Base-by-base conservation (phyloP, 257 asterid genomes). In the Anisodus tanguticus region DNA sequence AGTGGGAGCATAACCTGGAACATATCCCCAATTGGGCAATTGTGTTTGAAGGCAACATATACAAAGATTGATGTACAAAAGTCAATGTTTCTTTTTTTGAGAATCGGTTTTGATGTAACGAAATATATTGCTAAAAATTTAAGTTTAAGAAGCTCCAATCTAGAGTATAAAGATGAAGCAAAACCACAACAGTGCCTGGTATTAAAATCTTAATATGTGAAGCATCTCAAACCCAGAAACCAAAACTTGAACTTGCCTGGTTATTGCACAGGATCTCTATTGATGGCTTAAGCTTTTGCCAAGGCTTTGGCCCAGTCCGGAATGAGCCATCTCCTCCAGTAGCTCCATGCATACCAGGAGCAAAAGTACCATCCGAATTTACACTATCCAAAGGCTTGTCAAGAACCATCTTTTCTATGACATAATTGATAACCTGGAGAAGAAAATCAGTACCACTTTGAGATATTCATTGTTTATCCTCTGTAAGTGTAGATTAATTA, bases 201-300 rank as follows among this genome's bases (percentile, higher is more conserved):
- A 67, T 12, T 67, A 35, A 67, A 13, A 35, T 37, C 74, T 67
- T 67, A 67, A 35, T 67, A 67, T 35, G 74, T 67, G 74, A 67
- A 35, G 74, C 22, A 67, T 35, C 47, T 67, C 19, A 35, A 67
- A 67, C 19, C 74, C n/a, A 67, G 49, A 31, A 35, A 67, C 74
- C 2, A 10, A 35, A 35, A 35, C 49, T 2, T 15, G 79, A 69
- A 88, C 91, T 84, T 88, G 87, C 99, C 97, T 95, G 99, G 88
- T 93, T 95, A 85, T 90, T 95, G 92, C 99, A 95, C 86, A 91
- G 90, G 85, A 94, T 92, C 92, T 93, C 99, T 58, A 95, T 91
- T 39, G 91, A 87, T 85, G 97, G 99, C 92, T 92, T 94, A 54
- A 88, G 93, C 89, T 93, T 95, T 87, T 91, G 95, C 97, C 97